A percentile compares a stretch with the other conserved stretches of the same genome.
phyloP scores from a whole-genome alignment of 163 green algal species.

The Prototheca cutis region DNA sequence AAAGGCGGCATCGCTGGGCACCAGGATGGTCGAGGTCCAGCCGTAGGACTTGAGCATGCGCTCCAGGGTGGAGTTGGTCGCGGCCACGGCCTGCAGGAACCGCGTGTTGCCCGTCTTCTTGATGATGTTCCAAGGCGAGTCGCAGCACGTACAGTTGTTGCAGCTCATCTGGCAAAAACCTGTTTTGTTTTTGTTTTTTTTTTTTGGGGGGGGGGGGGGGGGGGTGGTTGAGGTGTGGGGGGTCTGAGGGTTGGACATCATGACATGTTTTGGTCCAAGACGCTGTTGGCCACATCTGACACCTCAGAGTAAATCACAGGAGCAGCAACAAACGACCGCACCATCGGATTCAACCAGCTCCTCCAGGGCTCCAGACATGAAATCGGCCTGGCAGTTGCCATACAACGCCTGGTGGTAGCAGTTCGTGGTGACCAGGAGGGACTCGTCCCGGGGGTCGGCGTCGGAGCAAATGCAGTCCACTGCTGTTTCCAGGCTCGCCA shows the following conservation, averaged over 20 bases:
- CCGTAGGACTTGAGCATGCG: conserved; percentile 19
- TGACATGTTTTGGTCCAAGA: too few relatives aligned
- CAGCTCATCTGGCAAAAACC: conserved; percentile 33
- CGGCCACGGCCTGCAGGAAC: conserved; percentile 20
- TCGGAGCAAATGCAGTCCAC: conserved; percentile 5
- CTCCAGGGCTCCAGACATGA: conserved; percentile 12
- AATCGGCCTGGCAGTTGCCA: conserved; percentile 16
- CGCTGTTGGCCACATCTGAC: too few relatives aligned
- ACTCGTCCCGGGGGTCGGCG: conserved; percentile 14
- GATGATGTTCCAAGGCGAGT: conserved; percentile 7
- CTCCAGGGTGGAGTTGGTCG: conserved; percentile 2
- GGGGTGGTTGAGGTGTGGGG: too few relatives aligned
- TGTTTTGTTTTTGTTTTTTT: too few relatives aligned
- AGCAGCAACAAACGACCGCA: neutral
- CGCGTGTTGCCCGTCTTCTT: conserved; percentile 6
- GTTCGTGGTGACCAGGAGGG: conserved; percentile 1
- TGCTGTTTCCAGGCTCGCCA: neutral
- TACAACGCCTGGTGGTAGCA: conserved; percentile 20
- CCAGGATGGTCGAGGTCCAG: conserved; percentile 19
- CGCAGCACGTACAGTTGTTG: conserved; percentile 29
- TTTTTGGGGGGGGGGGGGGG: too few relatives aligned
- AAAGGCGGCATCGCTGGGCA: conserved; percentile 25
- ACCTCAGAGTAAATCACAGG: too few relatives aligned
- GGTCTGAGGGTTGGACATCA: too few relatives aligned
- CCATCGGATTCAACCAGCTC: conserved; percentile 3